Evolutionary conservation across 805 yeast species (phyloP).

Genomic region (Wickerhamiella siamensis): DNA sequence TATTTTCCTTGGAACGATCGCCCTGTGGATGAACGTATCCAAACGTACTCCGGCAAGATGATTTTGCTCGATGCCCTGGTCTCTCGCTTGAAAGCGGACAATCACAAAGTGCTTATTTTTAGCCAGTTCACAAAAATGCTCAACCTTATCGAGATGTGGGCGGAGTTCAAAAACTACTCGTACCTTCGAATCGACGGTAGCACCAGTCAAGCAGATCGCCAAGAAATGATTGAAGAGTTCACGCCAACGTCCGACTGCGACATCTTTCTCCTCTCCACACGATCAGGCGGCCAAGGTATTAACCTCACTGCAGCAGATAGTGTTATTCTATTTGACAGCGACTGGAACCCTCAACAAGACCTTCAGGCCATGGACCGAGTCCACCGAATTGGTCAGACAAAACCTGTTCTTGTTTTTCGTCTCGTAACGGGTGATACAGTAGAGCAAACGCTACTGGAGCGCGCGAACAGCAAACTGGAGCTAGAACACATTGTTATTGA

Average conservation of each 20-base stretch:
- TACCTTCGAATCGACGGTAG: conserved; percentile 66
- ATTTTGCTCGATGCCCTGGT: conserved; percentile 53
- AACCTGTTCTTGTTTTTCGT: conserved; percentile 71
- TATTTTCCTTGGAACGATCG: conserved; percentile 60
- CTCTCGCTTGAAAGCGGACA: conserved; percentile 31
- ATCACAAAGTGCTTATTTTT: conserved; percentile 67
- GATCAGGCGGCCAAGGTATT: conserved; percentile 92
- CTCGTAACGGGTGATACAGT: conserved; percentile 64
- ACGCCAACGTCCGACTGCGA: conserved; percentile 23
- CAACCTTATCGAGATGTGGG: conserved; percentile 70
- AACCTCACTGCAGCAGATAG: conserved; percentile 79
- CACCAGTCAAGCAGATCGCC: conserved; percentile 49
- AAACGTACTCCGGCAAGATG: conserved; percentile 58
- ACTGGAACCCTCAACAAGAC: conserved; percentile 97
- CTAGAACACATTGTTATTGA: conserved; percentile 65
- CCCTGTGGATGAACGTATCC: conserved; percentile 29
- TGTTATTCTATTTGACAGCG: conserved; percentile 80
- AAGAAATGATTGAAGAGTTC: conserved; percentile 45
- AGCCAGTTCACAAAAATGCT: conserved; percentile 75
- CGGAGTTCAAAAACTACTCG: conserved; percentile 33
- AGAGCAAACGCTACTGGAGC: conserved; percentile 67
- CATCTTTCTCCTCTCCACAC: conserved; percentile 67
- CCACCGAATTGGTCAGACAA: conserved; percentile 81
- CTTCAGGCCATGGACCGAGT: conserved; percentile 93
- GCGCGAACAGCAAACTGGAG: conserved; percentile 66